Percentiles rank a stretch among this genome's conserved stretches.
These are phyloP conservation scores for Penicillium verrucosum DNA, from an alignment of 2,329 filamentous ascomycete genomes.

Conservation along the genomic window DNA sequence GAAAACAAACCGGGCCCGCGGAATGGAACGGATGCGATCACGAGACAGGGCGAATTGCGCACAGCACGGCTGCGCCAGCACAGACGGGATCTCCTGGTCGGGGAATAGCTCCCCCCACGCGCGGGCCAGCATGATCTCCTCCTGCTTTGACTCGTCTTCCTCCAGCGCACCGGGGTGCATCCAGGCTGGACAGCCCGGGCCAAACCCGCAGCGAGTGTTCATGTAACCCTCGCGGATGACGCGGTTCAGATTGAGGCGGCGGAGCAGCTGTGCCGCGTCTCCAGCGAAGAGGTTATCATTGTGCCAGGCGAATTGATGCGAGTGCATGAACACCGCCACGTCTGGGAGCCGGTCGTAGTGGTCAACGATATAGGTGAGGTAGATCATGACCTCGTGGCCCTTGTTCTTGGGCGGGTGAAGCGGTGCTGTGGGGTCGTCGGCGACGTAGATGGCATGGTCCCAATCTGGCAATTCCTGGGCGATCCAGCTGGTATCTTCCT, in stretches of 20 bases:
- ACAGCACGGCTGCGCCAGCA: conserved; percentile 61
- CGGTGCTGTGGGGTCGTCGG: conserved; percentile 50
- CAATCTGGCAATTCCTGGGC: conserved; percentile 50
- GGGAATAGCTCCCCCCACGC: conserved; percentile 50
- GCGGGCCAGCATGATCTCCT: conserved; percentile 46
- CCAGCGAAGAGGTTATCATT: conserved; percentile 54
- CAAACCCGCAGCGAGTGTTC: conserved; percentile 58
- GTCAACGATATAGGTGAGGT: conserved; percentile 62
- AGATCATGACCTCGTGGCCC: conserved; percentile 61
- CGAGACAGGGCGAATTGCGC: conserved; percentile 61
- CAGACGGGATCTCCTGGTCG: conserved; percentile 42
- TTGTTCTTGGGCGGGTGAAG: conserved; percentile 57
- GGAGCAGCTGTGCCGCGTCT: conserved; percentile 51
- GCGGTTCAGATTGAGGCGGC: conserved; percentile 50
- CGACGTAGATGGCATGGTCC: conserved; percentile 49
- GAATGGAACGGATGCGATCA: conserved; percentile 55
- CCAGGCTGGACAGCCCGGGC: conserved; percentile 59
- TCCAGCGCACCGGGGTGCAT: conserved; percentile 48
- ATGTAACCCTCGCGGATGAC: conserved; percentile 56
- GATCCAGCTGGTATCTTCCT: conserved; percentile 57
- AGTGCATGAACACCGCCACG: conserved; percentile 59
- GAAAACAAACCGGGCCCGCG: conserved; percentile 53
- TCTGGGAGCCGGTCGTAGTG: conserved; percentile 59
- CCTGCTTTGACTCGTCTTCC: conserved; percentile 44
- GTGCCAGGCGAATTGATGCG: conserved; percentile 57